Evolutionary conservation across 108 stramenopile species (phyloP).

Genomic region (Nitzschia palea): DNA sequence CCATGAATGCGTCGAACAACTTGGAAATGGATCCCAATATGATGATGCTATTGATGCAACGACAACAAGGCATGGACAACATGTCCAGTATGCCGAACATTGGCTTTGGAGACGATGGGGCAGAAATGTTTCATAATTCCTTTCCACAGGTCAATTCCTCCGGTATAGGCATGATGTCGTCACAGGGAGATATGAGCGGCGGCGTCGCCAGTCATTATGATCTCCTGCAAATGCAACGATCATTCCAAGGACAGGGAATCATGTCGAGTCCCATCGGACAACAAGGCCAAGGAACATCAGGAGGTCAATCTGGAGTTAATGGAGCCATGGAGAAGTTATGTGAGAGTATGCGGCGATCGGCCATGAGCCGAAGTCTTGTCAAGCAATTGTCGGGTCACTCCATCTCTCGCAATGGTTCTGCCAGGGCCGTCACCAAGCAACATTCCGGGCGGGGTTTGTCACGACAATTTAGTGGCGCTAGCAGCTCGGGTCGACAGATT

Average conservation of each 20-base stretch:
- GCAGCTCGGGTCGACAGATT: constrained; percentile 10
- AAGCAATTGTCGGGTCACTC: constrained; percentile 39
- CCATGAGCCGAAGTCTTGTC: constrained; percentile 53
- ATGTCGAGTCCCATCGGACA: background rate
- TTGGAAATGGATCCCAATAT: background rate
- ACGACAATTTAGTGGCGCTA: background rate
- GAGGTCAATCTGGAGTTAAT: constrained; percentile 5
- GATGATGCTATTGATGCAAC: background rate
- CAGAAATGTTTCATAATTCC: background rate
- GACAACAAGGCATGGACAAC: background rate
- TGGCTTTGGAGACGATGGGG: background rate
- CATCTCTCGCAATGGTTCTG: background rate
- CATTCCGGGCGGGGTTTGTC: constrained; percentile 10
- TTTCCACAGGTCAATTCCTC: background rate
- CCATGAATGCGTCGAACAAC: background rate
- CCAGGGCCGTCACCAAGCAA: constrained; percentile 15
- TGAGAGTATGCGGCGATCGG: constrained; percentile 54
- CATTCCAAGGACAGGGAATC: background rate
- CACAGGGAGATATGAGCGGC: background rate
- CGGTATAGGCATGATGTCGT: background rate
- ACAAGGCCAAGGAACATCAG: background rate
- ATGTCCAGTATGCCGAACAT: background rate
- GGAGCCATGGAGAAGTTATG: constrained; percentile 54
- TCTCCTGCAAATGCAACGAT: background rate
- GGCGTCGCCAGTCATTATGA: background rate